phyloP scores from a whole-genome alignment of 371 early-diverging fungal species.

The Mucor sp. region DNA sequence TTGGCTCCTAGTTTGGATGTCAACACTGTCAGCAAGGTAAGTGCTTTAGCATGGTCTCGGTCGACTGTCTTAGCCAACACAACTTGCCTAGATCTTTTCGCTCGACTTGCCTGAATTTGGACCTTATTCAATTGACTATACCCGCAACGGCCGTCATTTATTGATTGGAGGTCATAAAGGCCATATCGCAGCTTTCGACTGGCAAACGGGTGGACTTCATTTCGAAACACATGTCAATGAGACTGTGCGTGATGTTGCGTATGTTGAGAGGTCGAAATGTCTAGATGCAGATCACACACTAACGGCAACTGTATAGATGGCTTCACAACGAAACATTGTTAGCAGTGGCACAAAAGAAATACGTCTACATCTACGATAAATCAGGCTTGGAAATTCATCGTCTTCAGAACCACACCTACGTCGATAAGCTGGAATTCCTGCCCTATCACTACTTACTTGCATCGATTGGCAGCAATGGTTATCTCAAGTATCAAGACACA shows the following conservation, averaged over 20 bases:
- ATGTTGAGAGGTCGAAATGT: constrained; percentile 32
- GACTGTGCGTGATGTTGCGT: constrained; percentile 89
- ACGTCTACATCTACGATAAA: constrained; percentile 96
- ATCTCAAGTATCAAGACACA: constrained; percentile 95
- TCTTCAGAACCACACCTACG: constrained; percentile 82
- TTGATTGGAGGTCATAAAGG: constrained; percentile 92
- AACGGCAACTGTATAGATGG: constrained; percentile 57
- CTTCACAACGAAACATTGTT: constrained; percentile 97
- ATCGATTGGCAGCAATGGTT: constrained; percentile 82
- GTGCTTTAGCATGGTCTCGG: background rate
- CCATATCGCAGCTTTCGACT: constrained; percentile 92
- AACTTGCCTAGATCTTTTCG: constrained; percentile 66
- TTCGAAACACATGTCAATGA: constrained; percentile 92
- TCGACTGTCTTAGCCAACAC: background rate
- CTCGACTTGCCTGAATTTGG: constrained; percentile 86
- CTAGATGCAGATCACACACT: background rate
- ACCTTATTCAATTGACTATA: constrained; percentile 89
- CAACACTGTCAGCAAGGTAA: constrained; percentile 78
- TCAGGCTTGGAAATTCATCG: constrained; percentile 95
- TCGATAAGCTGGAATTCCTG: constrained; percentile 87
- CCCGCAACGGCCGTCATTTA: constrained; percentile 87
- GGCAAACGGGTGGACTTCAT: constrained; percentile 81
- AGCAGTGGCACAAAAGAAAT: constrained; percentile 97
- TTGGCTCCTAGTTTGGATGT: constrained; percentile 78
- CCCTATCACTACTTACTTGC: constrained; percentile 97